phyloP scores from a whole-genome alignment of 1,284 basidiomycete species.

The Cutaneotrichosporon daszewskae region DNA sequence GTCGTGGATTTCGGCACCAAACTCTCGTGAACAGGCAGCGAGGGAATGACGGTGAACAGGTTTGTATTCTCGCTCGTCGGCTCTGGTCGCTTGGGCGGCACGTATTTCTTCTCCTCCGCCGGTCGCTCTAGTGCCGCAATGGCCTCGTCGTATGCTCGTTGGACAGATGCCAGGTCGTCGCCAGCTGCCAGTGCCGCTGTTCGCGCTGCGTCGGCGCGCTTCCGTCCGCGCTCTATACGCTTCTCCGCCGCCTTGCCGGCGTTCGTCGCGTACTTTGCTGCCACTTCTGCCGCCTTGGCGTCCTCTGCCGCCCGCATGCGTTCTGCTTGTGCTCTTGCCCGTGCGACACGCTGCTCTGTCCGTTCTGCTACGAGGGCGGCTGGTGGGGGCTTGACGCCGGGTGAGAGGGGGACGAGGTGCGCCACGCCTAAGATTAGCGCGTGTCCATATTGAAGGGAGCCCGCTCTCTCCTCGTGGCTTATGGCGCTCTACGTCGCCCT shows the following conservation, averaged over 20 bases:
- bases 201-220: conserved; percentile 49
- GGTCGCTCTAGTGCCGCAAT: conserved; percentile 1
- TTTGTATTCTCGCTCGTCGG: conserved; percentile 14
- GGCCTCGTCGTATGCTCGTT: conserved; percentile 5
- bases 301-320: conserved; percentile 51
- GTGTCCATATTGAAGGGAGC: too few relatives aligned
- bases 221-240: conserved; percentile 58
- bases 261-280: conserved; percentile 51
- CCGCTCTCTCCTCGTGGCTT: too few relatives aligned
- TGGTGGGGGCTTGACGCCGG: conserved; percentile 57
- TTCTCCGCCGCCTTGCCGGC: conserved; percentile 55
- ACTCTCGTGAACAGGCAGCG: conserved; percentile 11
- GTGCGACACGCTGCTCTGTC: conserved; percentile 24
- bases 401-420: conserved; percentile 67
- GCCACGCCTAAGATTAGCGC: conserved; percentile 57
- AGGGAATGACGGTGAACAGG: conserved; percentile 28
- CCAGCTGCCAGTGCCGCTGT: conserved; percentile 9
- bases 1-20: conserved; percentile 16
- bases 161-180: conserved; percentile 6
- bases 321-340: conserved; percentile 12
- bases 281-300: conserved; percentile 21
- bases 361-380: conserved; percentile 50
- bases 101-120: neutral
- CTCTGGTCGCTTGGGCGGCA: neutral
- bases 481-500: too few relatives aligned